Evolutionary conservation across 208 protist species (phyloP).

Genomic region (Trypanosoma platydactyli): DNA sequence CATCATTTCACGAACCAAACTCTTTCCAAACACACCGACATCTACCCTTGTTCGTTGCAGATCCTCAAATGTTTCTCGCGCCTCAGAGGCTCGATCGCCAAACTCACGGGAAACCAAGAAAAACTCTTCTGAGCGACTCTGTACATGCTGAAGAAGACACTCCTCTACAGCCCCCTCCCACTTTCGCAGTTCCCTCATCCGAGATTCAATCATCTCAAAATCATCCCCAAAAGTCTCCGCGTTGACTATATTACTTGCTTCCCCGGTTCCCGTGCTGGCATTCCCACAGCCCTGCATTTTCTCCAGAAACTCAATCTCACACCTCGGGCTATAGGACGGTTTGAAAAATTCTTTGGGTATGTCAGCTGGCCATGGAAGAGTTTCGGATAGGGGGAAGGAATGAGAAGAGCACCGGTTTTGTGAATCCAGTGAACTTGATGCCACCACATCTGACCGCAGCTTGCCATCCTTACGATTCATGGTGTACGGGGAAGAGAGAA

Average conservation of each 20-base stretch:
- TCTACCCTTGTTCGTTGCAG: constrained; percentile 39
- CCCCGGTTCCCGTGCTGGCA: background rate
- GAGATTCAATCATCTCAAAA: constrained; percentile 67
- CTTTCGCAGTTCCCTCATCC: constrained; percentile 61
- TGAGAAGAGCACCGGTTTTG: background rate
- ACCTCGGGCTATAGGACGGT: constrained; percentile 11
- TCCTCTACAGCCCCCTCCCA: constrained; percentile 76
- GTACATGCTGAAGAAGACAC: constrained; percentile 82
- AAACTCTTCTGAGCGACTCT: constrained; percentile 83
- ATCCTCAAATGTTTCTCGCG: constrained; percentile 44
- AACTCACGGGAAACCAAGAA: constrained; percentile 73
- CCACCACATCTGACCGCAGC: background rate
- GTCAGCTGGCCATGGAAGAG: constrained; percentile 55
- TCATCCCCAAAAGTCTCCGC: constrained; percentile 59
- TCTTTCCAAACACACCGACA: constrained; percentile 38
- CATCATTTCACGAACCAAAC: constrained; percentile 61
- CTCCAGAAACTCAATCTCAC: constrained; percentile 21
- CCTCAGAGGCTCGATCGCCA: constrained; percentile 53
- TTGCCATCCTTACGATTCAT: constrained; percentile 55
- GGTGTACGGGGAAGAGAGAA: constrained; percentile 66
- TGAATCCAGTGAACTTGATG: background rate
- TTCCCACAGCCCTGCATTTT: constrained; percentile 5
- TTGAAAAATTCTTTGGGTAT: constrained; percentile 68
- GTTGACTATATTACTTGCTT: constrained; percentile 14
- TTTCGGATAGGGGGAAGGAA: constrained; percentile 9